Conservation (phyloP, 805 yeast species). For the Kazachstania kunashirensis region DNA sequence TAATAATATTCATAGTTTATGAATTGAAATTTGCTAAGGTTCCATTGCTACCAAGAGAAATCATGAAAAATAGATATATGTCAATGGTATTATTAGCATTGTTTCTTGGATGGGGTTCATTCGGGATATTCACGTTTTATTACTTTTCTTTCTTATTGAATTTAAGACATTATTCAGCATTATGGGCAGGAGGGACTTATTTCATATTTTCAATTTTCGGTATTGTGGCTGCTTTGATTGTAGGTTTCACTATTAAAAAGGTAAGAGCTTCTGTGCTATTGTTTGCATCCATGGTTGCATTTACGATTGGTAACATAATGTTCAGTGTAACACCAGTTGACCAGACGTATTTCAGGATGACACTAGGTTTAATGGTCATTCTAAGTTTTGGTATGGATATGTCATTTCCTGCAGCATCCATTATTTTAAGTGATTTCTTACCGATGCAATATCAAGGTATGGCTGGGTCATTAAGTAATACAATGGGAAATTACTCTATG, state of each 20-base stretch:
- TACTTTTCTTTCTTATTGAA: constrained; percentile 43
- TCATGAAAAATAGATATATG: constrained; percentile 35
- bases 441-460: constrained; percentile 64
- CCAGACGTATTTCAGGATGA: constrained; percentile 50
- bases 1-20: constrained; percentile 38
- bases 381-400: constrained; percentile 69
- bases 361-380: constrained; percentile 47
- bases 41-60: constrained; percentile 48
- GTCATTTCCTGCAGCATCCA: constrained; percentile 66
- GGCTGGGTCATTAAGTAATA: constrained; percentile 65
- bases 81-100: constrained; percentile 42
- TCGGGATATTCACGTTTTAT: constrained; percentile 66
- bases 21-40: constrained; percentile 38
- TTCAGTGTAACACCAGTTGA: constrained; percentile 47
- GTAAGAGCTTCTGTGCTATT: constrained; percentile 44
- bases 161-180: constrained; percentile 39
- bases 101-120: constrained; percentile 66
- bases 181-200: constrained; percentile 39
- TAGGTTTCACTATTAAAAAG: constrained; percentile 39
- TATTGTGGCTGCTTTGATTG: constrained; percentile 41
- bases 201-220: constrained; percentile 45
- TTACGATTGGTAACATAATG: constrained; percentile 44
- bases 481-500: constrained; percentile 63
- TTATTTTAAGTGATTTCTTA: constrained; percentile 47
- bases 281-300: constrained; percentile 42